A percentile compares a stretch with the other conserved stretches of the same genome.
These are phyloP conservation scores for Torulaspora gathmanii DNA, from an alignment of 805 yeast species.

Conservation along the genomic window DNA sequence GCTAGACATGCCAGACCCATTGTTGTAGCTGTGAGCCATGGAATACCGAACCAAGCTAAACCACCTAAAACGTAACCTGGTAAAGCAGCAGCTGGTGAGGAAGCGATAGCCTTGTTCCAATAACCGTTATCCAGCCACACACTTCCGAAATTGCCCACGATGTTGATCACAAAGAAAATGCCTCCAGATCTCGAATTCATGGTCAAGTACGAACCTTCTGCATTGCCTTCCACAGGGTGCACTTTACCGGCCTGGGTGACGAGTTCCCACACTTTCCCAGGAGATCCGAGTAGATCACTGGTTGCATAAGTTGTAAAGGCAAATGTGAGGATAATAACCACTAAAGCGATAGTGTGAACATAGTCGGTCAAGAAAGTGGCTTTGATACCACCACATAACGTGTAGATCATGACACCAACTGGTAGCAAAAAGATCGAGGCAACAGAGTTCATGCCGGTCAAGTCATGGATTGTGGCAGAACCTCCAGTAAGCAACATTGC, in stretches of 20 bases:
- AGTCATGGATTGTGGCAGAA: constrained; percentile 69
- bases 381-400: constrained; percentile 75
- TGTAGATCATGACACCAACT: constrained; percentile 68
- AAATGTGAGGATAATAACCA: constrained; percentile 73
- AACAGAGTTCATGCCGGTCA: constrained; percentile 78
- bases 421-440: constrained; percentile 84
- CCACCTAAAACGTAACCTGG: constrained; percentile 90
- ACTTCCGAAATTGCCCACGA: constrained; percentile 87
- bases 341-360: constrained; percentile 73
- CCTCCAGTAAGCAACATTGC: constrained; percentile 92
- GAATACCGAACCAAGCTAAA: constrained; percentile 86
- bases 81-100: constrained; percentile 75
- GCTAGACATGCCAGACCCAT: constrained; percentile 83
- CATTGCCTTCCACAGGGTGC: constrained; percentile 72
- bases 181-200: constrained; percentile 84
- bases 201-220: constrained; percentile 82
- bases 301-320: constrained; percentile 75
- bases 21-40: constrained; percentile 75
- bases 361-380: constrained; percentile 80
- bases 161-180: constrained; percentile 80
- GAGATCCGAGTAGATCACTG: constrained; percentile 69
- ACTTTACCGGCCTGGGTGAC: constrained; percentile 55
- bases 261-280: constrained; percentile 71
- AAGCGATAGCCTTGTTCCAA: constrained; percentile 85
- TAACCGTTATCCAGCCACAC: constrained; percentile 84